phyloP scores from a whole-genome alignment of 2,329 filamentous ascomycete species.

The Fusarium oxysporum region DNA sequence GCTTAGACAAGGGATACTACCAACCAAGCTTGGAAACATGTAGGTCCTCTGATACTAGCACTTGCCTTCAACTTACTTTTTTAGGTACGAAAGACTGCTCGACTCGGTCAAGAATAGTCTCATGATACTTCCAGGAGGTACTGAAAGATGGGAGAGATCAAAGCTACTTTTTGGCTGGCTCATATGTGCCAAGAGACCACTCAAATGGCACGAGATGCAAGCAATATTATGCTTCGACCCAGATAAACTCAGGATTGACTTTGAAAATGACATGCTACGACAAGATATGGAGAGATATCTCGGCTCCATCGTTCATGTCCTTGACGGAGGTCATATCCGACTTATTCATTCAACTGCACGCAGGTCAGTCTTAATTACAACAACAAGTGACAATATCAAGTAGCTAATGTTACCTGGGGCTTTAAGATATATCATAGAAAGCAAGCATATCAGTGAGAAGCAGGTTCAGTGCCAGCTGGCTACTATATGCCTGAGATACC shows the following conservation, averaged over 20 bases:
- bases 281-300: constrained; percentile 6
- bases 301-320: constrained; percentile 2
- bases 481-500: not conserved
- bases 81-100: not conserved
- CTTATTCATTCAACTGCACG: not conserved
- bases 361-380: not conserved
- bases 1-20: not conserved
- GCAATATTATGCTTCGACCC: not conserved
- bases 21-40: not conserved
- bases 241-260: accelerated
- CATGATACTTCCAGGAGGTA: accelerated
- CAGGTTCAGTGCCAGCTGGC: not conserved
- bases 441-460: not conserved
- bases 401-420: accelerated
- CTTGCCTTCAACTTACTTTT: accelerated
- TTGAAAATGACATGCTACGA: not conserved
- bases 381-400: accelerated
- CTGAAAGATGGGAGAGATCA: not conserved
- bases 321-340: not conserved
- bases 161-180: constrained; percentile 2
- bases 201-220: constrained; percentile 11
- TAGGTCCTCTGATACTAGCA: accelerated
- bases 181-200: not conserved
- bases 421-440: not conserved
- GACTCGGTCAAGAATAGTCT: not conserved